Evolutionary conservation across 192 early-diverging fungal species (phyloP).

Genomic region (Podila minutissima): DNA sequence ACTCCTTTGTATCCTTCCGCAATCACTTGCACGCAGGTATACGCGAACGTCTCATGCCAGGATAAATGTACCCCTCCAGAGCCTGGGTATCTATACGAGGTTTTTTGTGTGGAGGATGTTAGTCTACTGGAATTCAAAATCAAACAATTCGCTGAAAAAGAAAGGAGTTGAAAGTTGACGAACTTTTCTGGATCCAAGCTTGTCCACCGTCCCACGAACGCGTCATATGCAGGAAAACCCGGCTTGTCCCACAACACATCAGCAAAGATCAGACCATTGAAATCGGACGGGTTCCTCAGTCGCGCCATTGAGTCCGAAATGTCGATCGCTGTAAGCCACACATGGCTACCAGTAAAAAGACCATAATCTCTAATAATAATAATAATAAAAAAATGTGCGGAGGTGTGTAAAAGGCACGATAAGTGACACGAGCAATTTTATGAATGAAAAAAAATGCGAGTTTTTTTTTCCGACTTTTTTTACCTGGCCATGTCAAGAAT

Average conservation of each 20-base stretch:
- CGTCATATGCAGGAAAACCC: conserved; percentile 16
- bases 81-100: conserved; percentile 14
- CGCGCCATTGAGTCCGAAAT: conserved; percentile 14
- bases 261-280: conserved; percentile 37
- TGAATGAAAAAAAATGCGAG: too few species aligned
- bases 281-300: conserved; percentile 5
- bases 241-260: conserved; percentile 31
- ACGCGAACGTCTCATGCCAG: conserved; percentile 44
- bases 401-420: too few species aligned
- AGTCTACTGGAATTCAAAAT: too few species aligned
- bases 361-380: conserved; percentile 10
- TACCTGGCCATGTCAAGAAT: conserved; percentile 16
- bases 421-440: too few species aligned
- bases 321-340: conserved; percentile 38
- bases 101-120: too few species aligned
- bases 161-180: background rate
- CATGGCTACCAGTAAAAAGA: conserved; percentile 13
- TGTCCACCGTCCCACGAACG: conserved; percentile 14
- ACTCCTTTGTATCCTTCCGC: conserved; percentile 28
- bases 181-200: conserved; percentile 11
- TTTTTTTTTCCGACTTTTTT: background rate
- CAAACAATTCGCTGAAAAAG: background rate
- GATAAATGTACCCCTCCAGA: conserved; percentile 17
- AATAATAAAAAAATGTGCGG: too few species aligned
- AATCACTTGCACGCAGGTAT: conserved; percentile 31